Evolutionary conservation across 345 rosid genomes (phyloP).

Genomic region (Eutrema heterophyllum): DNA sequence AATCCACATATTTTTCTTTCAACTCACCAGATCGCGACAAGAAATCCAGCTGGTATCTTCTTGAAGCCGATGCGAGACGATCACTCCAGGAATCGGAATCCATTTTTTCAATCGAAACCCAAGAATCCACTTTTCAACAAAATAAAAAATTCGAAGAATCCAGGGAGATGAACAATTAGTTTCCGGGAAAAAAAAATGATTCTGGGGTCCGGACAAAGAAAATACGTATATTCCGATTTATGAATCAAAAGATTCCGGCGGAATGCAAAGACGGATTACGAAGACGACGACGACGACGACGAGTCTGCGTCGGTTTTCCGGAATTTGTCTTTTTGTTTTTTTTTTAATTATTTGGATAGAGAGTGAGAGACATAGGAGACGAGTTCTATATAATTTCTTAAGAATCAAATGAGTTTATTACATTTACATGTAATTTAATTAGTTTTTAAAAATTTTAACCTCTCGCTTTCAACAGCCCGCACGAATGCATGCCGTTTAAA

Average conservation of each 20-base stretch:
- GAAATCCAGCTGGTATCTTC: conserved; percentile 74
- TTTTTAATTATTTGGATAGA: conserved; percentile 23
- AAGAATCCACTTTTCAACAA: conserved; percentile 13
- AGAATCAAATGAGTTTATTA: not conserved
- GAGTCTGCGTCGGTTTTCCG: conserved; percentile 18
- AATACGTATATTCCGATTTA: conserved; percentile 12
- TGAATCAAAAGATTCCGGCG: conserved; percentile 4
- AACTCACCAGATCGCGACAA: conserved; percentile 88
- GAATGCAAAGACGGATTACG: conserved; percentile 18
- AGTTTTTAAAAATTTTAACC: not conserved
- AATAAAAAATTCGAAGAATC: not conserved
- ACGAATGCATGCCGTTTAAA: conserved; percentile 22
- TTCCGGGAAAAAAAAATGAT: not conserved
- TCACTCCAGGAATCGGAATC: conserved; percentile 86
- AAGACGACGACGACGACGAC: conserved; percentile 15
- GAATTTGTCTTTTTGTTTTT: conserved; percentile 3
- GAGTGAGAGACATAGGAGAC: conserved; percentile 24
- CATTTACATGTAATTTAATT: not conserved
- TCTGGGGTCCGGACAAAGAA: not conserved
- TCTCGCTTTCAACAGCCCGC: conserved; percentile 16
- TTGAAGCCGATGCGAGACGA: conserved; percentile 79
- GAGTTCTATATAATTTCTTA: conserved; percentile 4
- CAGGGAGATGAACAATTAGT: not conserved
- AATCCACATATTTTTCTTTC: not conserved
- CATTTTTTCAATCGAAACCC: conserved; percentile 38